These are phyloP conservation scores for Microcos paniculata DNA, from an alignment of 345 rosid species.

Conservation along the genomic window DNA sequence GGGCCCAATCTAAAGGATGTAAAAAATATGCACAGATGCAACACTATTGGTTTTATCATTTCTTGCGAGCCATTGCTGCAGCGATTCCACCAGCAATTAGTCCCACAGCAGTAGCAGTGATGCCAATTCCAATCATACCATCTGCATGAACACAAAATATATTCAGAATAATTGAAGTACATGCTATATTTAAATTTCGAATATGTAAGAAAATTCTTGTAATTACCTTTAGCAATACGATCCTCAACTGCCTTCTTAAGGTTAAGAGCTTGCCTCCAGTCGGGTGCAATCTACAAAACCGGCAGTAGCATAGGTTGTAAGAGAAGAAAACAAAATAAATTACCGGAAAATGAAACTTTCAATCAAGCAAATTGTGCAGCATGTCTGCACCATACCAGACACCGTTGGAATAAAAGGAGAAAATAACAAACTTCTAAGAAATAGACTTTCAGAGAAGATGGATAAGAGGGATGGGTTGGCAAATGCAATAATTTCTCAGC, in stretches of 20 bases:
- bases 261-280: constrained; percentile 76
- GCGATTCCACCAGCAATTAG: constrained; percentile 80
- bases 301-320: background rate
- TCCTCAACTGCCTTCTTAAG: constrained; percentile 73
- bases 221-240: constrained; percentile 59
- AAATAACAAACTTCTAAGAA: background rate
- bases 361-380: background rate
- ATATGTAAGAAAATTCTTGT: background rate
- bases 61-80: constrained; percentile 76
- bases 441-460: background rate
- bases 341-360: background rate
- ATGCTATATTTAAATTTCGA: background rate
- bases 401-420: background rate
- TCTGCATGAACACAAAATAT: constrained; percentile 41
- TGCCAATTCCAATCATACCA: constrained; percentile 88
- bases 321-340: background rate
- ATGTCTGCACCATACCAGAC: background rate
- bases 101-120: constrained; percentile 82
- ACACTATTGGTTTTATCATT: constrained; percentile 26
- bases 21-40: constrained; percentile 10
- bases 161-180: constrained; percentile 2
- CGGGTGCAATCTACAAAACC: constrained; percentile 62
- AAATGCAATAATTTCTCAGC: background rate
- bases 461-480: background rate
- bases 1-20: background rate